Percentiles rank a stretch among this genome's conserved stretches.
phyloP scores from a whole-genome alignment of 192 early-diverging fungal species.

The Backusella macrospora region DNA sequence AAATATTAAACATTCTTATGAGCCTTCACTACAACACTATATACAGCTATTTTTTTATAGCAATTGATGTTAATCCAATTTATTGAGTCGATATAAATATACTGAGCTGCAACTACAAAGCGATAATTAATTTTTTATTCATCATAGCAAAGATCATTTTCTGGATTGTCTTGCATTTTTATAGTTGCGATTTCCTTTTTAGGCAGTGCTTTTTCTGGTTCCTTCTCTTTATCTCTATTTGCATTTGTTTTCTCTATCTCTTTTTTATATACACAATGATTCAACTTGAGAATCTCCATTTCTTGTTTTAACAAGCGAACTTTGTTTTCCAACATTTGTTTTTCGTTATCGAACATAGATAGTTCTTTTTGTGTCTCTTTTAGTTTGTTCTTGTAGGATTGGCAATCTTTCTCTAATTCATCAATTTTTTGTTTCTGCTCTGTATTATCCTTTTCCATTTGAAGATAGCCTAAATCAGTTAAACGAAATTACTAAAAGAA shows the following conservation, averaged over 20 bases:
- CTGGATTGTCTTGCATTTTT: neutral
- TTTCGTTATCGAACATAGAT: neutral
- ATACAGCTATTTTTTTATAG: no score
- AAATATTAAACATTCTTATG: no score
- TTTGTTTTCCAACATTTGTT: neutral
- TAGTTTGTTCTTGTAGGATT: neutral
- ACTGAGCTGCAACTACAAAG: no score
- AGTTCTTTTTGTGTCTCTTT: neutral
- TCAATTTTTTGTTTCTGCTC: neutral
- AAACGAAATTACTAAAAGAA: neutral
- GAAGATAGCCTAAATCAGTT: neutral
- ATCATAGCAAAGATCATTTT: neutral
- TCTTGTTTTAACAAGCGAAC: neutral
- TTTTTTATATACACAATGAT: neutral
- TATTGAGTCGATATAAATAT: no score
- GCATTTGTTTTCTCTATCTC: neutral
- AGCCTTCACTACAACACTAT: no score
- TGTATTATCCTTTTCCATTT: slow-evolving; percentile 4
- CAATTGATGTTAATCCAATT: no score
- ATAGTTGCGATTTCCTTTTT: neutral
- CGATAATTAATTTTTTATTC: neutral
- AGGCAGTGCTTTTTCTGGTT: neutral
- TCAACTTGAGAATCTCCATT: neutral
- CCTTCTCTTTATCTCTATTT: neutral
- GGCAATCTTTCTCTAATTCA: neutral